Conservation (phyloP, 2,329 filamentous ascomycete genomes). For the Aspergillus melleus region DNA sequence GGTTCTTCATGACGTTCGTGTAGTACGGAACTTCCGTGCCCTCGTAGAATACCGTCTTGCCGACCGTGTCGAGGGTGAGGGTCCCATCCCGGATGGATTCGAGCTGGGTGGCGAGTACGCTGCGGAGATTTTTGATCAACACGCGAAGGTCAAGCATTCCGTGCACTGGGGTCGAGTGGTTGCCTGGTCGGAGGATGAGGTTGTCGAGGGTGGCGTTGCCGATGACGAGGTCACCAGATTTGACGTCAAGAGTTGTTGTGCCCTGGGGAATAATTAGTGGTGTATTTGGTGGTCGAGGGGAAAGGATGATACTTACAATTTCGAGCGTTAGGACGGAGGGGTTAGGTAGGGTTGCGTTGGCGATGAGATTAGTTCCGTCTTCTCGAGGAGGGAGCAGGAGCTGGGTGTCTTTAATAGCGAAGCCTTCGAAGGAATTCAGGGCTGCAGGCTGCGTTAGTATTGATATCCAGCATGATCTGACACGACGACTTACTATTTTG, state of each 20-base stretch:
- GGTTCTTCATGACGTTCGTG: constrained; percentile 32
- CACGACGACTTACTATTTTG: constrained; percentile 32
- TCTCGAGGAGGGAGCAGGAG: constrained; percentile 43
- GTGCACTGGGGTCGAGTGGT: constrained; percentile 52
- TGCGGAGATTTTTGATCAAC: constrained; percentile 29
- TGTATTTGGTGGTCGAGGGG: not conserved
- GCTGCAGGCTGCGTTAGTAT: constrained; percentile 36
- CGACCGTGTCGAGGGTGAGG: constrained; percentile 28
- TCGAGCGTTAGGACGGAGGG: constrained; percentile 57
- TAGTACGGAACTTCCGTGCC: constrained; percentile 36
- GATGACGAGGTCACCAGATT: constrained; percentile 48
- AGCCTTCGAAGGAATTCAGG: constrained; percentile 53
- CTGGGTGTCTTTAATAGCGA: constrained; percentile 48
- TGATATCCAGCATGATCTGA: not conserved
- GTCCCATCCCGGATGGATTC: constrained; percentile 27
- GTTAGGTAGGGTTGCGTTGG: constrained; percentile 57
- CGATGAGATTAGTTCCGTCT: constrained; percentile 55
- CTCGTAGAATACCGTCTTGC: constrained; percentile 30
- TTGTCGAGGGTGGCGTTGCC: constrained; percentile 53
- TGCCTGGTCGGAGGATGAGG: constrained; percentile 55
- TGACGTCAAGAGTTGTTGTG: constrained; percentile 55
- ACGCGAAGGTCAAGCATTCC: constrained; percentile 49
- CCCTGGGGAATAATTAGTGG: constrained; percentile 33
- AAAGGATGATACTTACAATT: constrained; percentile 34
- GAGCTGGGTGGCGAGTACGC: constrained; percentile 27